phyloP scores from a whole-genome alignment of 1,139 yeast genomes.

The Candida sp. region DNA sequence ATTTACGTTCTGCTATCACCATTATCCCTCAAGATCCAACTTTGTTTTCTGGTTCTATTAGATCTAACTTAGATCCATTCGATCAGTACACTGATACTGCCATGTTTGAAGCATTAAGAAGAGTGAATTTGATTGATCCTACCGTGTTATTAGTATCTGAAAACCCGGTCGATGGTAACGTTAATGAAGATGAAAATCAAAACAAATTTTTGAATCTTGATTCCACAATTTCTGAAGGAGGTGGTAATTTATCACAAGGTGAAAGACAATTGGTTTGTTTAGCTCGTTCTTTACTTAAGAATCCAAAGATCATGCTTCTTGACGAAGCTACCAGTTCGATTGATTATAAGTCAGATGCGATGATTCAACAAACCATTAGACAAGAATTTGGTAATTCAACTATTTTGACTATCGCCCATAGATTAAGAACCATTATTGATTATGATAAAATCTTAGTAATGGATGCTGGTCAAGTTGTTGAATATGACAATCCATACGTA shows the following conservation, averaged over 20 bases:
- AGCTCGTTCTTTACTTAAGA: constrained; percentile 82
- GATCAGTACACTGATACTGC: constrained; percentile 64
- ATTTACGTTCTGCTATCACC: constrained; percentile 79
- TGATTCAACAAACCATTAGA: constrained; percentile 87
- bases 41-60: constrained; percentile 78
- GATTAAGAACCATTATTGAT: constrained; percentile 90
- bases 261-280: constrained; percentile 93
- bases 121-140: constrained; percentile 70
- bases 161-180: constrained; percentile 16
- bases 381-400: constrained; percentile 81
- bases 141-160: constrained; percentile 17
- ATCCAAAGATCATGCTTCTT: constrained; percentile 81
- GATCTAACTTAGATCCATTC: constrained; percentile 76
- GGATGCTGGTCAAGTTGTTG: constrained; percentile 92
- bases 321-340: constrained; percentile 98
- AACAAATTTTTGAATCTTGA: constrained; percentile 77
- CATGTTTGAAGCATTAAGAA: constrained; percentile 78
- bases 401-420: constrained; percentile 92
- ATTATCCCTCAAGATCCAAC: constrained; percentile 97
- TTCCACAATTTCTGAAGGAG: constrained; percentile 80
- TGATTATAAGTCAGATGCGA: constrained; percentile 89
- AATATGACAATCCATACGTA: constrained; percentile 82
- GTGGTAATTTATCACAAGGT: constrained; percentile 90
- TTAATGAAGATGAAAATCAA: constrained; percentile 50
- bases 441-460: constrained; percentile 93